phyloP scores from a whole-genome alignment of 2,329 filamentous ascomycete genomes.

The Pyricularia grisea region DNA sequence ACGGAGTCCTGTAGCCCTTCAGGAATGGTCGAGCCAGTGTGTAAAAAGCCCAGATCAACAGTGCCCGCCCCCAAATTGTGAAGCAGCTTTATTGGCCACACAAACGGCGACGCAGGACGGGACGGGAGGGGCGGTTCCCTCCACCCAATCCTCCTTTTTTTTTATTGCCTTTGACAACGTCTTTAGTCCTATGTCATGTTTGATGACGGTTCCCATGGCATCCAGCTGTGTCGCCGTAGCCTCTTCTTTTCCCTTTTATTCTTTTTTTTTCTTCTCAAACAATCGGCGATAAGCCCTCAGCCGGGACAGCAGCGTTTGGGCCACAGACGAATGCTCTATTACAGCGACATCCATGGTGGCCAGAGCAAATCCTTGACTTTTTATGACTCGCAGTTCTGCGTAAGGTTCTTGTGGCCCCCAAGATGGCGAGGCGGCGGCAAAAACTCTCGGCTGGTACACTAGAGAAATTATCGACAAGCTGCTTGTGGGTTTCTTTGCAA shows the following conservation, averaged over 20 bases:
- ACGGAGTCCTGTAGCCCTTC: neutral
- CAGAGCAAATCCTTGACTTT: neutral
- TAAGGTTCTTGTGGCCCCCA: neutral
- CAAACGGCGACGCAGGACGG: neutral
- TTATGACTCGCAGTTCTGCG: neutral
- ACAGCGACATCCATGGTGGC: neutral
- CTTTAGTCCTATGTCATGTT: neutral
- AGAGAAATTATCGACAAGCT: neutral
- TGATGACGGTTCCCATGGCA: neutral
- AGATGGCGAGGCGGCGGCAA: neutral
- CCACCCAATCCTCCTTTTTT: neutral
- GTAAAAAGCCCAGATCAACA: neutral
- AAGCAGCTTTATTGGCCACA: neutral
- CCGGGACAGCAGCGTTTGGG: neutral
- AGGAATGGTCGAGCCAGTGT: neutral
- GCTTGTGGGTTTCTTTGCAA: neutral
- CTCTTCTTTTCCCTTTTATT: neutral
- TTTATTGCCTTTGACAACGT: neutral
- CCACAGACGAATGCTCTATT: neutral
- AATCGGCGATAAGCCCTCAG: neutral
- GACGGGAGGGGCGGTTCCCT: neutral
- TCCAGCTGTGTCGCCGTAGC: neutral
- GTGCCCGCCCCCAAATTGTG: neutral
- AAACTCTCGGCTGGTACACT: neutral
- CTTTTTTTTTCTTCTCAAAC: too few relatives aligned